Percentiles rank a stretch among this genome's conserved stretches.
Evolutionary conservation across 2,329 filamentous ascomycete genomes (phyloP).

Genomic region (Cercospora nicotianae): DNA sequence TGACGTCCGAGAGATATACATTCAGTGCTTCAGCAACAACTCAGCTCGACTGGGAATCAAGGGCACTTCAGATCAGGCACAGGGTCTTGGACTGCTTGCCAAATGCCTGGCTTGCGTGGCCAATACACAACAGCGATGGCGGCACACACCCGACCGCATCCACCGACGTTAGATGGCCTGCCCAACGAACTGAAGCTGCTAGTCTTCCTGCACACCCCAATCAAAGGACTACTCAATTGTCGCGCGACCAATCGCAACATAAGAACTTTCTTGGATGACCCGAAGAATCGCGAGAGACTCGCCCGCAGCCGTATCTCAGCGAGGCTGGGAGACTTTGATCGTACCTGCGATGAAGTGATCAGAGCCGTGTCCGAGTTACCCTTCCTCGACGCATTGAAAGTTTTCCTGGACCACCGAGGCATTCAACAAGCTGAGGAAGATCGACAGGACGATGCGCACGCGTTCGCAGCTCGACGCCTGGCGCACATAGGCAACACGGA

Average conservation of each 20-base stretch:
- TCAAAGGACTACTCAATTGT: constrained; percentile 4
- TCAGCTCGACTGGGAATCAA: background rate
- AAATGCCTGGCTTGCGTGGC: background rate
- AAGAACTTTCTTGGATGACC: constrained; percentile 5
- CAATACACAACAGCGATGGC: background rate
- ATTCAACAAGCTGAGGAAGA: constrained; percentile 3
- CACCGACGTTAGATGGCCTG: background rate
- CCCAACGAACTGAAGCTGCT: constrained; percentile 8
- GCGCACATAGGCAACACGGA: background rate
- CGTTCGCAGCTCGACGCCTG: constrained; percentile 3
- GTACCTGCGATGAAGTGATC: background rate
- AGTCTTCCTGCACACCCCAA: background rate
- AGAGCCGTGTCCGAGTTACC: background rate
- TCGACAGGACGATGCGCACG: constrained; percentile 4
- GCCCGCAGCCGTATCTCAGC: background rate
- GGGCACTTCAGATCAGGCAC: background rate
- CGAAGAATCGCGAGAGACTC: constrained; percentile 3
- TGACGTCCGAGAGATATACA: background rate
- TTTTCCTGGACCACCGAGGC: constrained; percentile 8
- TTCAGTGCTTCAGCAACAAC: background rate
- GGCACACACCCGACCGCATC: background rate
- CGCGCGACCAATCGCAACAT: constrained; percentile 7
- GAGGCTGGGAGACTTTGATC: background rate
- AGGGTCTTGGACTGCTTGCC: background rate
- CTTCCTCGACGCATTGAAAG: constrained; percentile 10